Evolutionary conservation across 208 protist genomes (phyloP).

Genomic region (Acanthamoeba royreba): DNA sequence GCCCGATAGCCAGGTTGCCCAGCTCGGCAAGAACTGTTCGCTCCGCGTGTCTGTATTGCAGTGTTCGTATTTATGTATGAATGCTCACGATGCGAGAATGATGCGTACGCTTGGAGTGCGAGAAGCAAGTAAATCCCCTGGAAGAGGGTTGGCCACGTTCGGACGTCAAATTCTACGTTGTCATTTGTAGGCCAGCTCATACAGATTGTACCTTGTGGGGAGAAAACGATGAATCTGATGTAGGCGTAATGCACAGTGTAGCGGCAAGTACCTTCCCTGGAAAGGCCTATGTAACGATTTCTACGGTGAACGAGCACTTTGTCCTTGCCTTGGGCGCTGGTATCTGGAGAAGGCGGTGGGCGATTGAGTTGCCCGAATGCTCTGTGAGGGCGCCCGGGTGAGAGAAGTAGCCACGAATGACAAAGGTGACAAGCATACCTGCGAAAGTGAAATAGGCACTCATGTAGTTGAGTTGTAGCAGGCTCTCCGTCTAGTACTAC

Average conservation of each 20-base stretch:
- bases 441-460: conserved; percentile 26
- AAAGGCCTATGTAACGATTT: conserved; percentile 16
- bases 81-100: no score
- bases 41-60: not conserved
- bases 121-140: conserved; percentile 6
- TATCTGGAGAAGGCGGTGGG: not conserved
- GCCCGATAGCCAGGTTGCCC: not conserved
- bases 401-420: no score
- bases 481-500: not conserved
- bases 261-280: not conserved
- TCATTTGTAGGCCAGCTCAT: conserved; percentile 17
- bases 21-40: not conserved
- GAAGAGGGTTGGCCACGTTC: conserved; percentile 8
- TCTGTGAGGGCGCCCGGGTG: no score
- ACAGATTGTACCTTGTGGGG: no score
- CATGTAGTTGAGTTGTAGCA: not conserved
- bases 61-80: no score
- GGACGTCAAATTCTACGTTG: not conserved
- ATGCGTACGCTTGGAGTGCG: not conserved
- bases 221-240: no score
- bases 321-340: not conserved
- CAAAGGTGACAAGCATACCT: no score
- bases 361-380: not conserved
- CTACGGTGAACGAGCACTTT: not conserved
- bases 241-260: no score